Evolutionary conservation across 345 rosid species (phyloP), one percentile per base, ranked within the genome.

Genomic region (Dipteronia sinensis): DNA sequence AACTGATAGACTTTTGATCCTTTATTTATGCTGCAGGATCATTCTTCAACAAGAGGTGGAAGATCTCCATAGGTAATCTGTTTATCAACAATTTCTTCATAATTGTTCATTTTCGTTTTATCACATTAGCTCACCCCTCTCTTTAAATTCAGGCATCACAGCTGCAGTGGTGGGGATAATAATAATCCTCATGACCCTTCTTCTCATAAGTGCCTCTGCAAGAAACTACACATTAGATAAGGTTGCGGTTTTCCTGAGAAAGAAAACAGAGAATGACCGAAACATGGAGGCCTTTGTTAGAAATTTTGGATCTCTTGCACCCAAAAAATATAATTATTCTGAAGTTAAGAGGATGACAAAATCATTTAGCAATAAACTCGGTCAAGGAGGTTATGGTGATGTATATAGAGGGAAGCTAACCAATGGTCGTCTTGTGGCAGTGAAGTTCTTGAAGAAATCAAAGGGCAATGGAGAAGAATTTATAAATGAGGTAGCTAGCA

Each of bases 401-500:
- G 86, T 86, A 2, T 83, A 81, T 76, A 81, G 55, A 74, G 86
- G 86, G 40, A 67, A 64, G 11, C 38, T 83, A 47, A 16, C 42
- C 0, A 77, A 81, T 15, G 85, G 83, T 62, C 74, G 69, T 7
- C 55, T 23, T 46, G 83, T 86, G 6, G 85, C 83, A 0, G 82
- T 86, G 47, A 86, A 86, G 47, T 27, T 86, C 13, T 65, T 83
- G 8, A 76, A 10, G 0, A 38, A 72, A 3, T 75, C 79, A 0
- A 70, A 63, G 3, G 70, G 71, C 0, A 65, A 83, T 27, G 83
- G 84, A 0, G 85, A 85, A 76, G 89, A 84, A 2, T 87, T 89
- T 63, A 76, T 83, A 13, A 87, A 87, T 42, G 88, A 89, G 86
- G 92, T 87, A 22, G 87, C 77, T 0, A 85, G 86, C 78, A 89